Base-by-base conservation (phyloP, 2,329 filamentous ascomycete species). In the Fusarium temperatum region DNA sequence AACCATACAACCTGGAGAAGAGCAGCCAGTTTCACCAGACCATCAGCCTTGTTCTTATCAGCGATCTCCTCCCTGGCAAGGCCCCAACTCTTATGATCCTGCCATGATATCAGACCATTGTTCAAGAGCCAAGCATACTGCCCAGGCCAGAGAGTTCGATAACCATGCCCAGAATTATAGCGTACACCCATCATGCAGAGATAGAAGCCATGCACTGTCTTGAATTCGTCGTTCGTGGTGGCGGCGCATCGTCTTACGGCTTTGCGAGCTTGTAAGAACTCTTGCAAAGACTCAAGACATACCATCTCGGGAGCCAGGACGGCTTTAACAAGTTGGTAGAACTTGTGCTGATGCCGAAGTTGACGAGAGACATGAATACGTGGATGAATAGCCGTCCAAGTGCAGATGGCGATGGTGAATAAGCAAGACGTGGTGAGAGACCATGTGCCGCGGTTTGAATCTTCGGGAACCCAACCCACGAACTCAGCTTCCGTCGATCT, bases 41-140 rank as follows among this genome's bases (percentile, higher is more conserved):
- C 63, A 12, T 67, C 63, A 4, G 50, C 66, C 28, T 69, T 67
- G 50, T 61, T 69, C 28, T 62, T 68, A n/a, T 67, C 63, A 22
- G 51, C 44, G 4, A 69, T 67, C 24, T 62, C 50, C 18, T 61
- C 56, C 28, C 15, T 51, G 20, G 55, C 42, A 24, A 62, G 39
- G 15, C 55, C 50, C 38, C 50, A 69, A n/a, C 20, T 32, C 13
- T 53, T 48, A 9, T 65, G 45, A 22, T 41, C 18, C 11, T 64
- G 26, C 60, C 53, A 59, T 8, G 53, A 59, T 20, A 54, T 24
- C 32, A 59, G 36, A 15, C 65, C 54, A 24, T 58, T 68, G 22
- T 66, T 65, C n/a, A 65, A 53, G 22, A 68, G 39, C 53, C 65
- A 68, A 13, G 65, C 47, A 35, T 68, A 68, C 30, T 59, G 47